These are phyloP conservation scores for Effrenium voratum DNA, from an alignment of 73 alveolate species.

Conservation along the genomic window DNA sequence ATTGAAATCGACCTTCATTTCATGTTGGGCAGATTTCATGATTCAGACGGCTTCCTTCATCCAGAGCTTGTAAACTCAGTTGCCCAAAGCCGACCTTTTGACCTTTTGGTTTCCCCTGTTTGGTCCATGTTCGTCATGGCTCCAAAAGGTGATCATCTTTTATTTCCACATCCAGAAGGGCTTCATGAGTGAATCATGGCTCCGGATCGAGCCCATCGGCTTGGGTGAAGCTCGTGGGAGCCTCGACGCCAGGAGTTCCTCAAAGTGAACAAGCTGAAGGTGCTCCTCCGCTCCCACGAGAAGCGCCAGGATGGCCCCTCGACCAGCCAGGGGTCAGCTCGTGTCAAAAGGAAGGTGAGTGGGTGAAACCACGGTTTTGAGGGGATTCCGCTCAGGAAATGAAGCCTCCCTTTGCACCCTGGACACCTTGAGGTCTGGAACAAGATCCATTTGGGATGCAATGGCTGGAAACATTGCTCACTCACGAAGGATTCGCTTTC, in stretches of 20 bases:
- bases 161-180: background rate
- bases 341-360: background rate
- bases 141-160: background rate
- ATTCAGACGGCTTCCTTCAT: too few species aligned
- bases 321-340: background rate
- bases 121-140: too few species aligned
- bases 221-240: background rate
- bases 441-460: too few species aligned
- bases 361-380: background rate
- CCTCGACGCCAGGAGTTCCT: constrained; percentile 38
- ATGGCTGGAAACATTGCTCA: too few species aligned
- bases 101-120: too few species aligned
- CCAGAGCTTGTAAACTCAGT: too few species aligned
- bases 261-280: constrained; percentile 82
- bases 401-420: background rate
- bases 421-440: too few species aligned
- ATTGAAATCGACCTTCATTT: too few species aligned
- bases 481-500: too few species aligned
- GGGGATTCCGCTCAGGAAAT: background rate
- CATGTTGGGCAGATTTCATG: too few species aligned
- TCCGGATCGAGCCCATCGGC: background rate
- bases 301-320: constrained; percentile 54
- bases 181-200: background rate
- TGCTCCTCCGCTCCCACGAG: constrained; percentile 74
- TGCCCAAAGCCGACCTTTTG: too few species aligned